Conservation (phyloP, 1,284 basidiomycete species). For the Schizophyllum amplum region DNA sequence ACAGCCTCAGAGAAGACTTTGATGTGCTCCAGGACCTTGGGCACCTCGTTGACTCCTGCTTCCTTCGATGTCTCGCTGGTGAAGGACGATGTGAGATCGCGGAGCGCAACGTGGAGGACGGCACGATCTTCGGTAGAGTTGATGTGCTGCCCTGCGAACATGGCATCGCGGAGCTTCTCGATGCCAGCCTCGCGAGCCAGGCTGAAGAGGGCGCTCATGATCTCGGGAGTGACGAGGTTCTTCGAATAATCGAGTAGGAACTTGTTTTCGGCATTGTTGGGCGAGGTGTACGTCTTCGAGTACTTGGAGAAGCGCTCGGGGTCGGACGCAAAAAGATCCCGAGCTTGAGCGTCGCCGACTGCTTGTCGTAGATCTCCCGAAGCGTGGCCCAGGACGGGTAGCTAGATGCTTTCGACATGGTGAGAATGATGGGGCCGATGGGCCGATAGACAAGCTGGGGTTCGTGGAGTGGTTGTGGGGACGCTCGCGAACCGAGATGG, state of each 20-base stretch:
- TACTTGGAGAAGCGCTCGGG: slow-evolving; percentile 81
- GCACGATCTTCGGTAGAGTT: slow-evolving; percentile 97
- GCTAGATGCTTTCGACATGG: slow-evolving; percentile 36
- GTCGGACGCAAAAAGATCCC: slow-evolving; percentile 88
- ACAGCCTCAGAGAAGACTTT: slow-evolving; percentile 84
- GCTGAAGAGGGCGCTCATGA: slow-evolving; percentile 69
- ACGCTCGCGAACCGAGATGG: not conserved
- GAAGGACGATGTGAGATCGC: slow-evolving; percentile 50
- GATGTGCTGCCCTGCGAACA: slow-evolving; percentile 96
- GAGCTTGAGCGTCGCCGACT: slow-evolving; percentile 77
- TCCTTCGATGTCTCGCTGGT: slow-evolving; percentile 72
- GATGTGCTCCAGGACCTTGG: slow-evolving; percentile 84
- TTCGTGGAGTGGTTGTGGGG: not conserved
- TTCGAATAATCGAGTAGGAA: slow-evolving; percentile 96
- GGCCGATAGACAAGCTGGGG: slow-evolving; percentile 34
- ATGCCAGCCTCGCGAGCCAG: slow-evolving; percentile 85
- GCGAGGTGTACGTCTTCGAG: slow-evolving; percentile 71
- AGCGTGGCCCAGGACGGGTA: slow-evolving; percentile 91
- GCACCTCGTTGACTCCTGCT: slow-evolving; percentile 78
- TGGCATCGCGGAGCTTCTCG: slow-evolving; percentile 81
- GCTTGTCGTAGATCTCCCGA: slow-evolving; percentile 73
- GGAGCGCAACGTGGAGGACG: slow-evolving; percentile 91
- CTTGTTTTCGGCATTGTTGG: slow-evolving; percentile 60
- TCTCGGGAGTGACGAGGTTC: slow-evolving; percentile 87
- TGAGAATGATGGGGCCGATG: slow-evolving; percentile 1